A percentile compares a stretch with the other conserved stretches of the same genome.
Conservation (phyloP, 129 eudicot species). For the Artemisia tridentata region DNA sequence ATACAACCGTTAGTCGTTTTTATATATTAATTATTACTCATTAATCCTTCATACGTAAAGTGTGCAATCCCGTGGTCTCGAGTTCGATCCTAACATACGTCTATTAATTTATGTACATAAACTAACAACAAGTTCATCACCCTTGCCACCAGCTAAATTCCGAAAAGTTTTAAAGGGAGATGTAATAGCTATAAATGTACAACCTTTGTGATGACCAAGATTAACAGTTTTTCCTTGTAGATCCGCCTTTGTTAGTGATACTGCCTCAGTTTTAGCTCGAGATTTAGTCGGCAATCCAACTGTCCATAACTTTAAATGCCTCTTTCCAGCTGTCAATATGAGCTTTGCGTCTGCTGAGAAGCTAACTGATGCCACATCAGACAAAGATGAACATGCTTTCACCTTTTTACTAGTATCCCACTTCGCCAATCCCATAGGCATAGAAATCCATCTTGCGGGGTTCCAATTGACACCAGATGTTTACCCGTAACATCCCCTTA, state of each 20-base stretch:
- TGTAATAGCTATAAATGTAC: slow-evolving; percentile 57
- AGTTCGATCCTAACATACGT: no score
- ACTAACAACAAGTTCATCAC: slow-evolving; percentile 27
- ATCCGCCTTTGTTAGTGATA: slow-evolving; percentile 38
- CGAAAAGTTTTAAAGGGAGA: slow-evolving; percentile 35
- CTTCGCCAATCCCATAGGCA: slow-evolving; percentile 73
- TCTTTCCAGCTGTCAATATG: slow-evolving; percentile 60
- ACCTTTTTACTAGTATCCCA: slow-evolving; percentile 50
- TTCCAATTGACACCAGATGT: slow-evolving; percentile 62
- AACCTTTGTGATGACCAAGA: slow-evolving; percentile 51
- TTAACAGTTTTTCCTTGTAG: slow-evolving; percentile 51
- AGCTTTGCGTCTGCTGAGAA: slow-evolving; percentile 56
- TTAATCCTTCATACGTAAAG: no score
- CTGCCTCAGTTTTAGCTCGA: slow-evolving; percentile 40
- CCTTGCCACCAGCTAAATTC: slow-evolving; percentile 27
- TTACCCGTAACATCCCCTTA: no score
- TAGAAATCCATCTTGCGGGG: slow-evolving; percentile 57
- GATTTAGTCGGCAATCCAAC: slow-evolving; percentile 43
- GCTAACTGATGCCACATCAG: slow-evolving; percentile 56
- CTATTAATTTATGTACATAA: no score
- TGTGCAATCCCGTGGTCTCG: no score
- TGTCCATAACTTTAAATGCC: slow-evolving; percentile 62
- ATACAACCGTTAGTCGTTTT: no score
- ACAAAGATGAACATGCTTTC: slow-evolving; percentile 56
- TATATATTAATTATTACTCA: no score